phyloP scores from a whole-genome alignment of 2,329 filamentous ascomycete genomes.

The Colletotrichum lindemuthianum region DNA sequence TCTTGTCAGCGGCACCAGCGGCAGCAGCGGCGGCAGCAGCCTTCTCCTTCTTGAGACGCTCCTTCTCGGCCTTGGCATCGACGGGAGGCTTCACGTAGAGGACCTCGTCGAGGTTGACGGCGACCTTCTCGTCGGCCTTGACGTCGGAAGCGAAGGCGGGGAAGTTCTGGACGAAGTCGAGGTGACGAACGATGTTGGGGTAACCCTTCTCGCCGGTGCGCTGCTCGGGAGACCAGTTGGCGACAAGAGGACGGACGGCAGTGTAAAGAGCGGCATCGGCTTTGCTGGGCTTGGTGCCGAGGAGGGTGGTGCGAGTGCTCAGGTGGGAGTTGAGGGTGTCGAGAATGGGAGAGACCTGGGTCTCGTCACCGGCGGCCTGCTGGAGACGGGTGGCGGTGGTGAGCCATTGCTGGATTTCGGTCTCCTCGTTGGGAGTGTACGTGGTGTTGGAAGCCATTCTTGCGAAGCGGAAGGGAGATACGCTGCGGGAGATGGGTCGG shows the following conservation, averaged over 20 bases:
- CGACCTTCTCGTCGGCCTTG: constrained; percentile 77
- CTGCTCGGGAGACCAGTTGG: constrained; percentile 84
- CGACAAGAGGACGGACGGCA: constrained; percentile 78
- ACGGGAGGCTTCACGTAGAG: constrained; percentile 89
- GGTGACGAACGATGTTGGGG: constrained; percentile 88
- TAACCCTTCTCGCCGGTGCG: constrained; percentile 88
- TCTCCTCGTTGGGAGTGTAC: constrained; percentile 82
- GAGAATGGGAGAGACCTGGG: constrained; percentile 74
- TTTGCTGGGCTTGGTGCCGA: constrained; percentile 88
- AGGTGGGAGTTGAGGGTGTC: constrained; percentile 87
- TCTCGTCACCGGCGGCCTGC: constrained; percentile 62
- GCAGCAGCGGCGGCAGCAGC: constrained; percentile 69
- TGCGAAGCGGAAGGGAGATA: constrained; percentile 49
- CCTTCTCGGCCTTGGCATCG: constrained; percentile 94
- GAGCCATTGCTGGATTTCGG: constrained; percentile 91
- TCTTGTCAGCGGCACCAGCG: constrained; percentile 52
- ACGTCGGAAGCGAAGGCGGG: constrained; percentile 77
- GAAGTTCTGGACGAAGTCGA: constrained; percentile 96
- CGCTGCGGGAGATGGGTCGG: constrained; percentile 49
- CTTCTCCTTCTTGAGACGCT: constrained; percentile 96
- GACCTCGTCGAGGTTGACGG: constrained; percentile 81
- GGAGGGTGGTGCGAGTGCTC: constrained; percentile 85
- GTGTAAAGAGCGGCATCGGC: constrained; percentile 88
- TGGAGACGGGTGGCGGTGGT: constrained; percentile 78
- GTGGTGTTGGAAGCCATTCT: constrained; percentile 75